phyloP scores from a whole-genome alignment of 306 rosid species.

The Styphnolobium japonicum region DNA sequence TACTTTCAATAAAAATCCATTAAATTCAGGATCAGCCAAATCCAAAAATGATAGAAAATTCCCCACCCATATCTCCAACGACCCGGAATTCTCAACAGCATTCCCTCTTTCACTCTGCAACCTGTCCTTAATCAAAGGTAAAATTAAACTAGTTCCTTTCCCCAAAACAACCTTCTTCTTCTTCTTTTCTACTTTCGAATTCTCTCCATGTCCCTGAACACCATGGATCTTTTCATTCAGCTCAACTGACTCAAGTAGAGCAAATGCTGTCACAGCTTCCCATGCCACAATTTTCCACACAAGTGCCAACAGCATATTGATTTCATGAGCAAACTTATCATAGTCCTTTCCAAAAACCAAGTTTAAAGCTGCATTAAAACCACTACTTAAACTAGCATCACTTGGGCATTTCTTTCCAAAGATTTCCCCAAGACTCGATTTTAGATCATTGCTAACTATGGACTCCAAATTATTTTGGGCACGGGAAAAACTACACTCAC shows the following conservation, averaged over 20 bases:
- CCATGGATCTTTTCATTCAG: conserved; percentile 42
- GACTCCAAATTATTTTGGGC: conserved; percentile 40
- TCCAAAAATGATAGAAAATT: conserved; percentile 57
- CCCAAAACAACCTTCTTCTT: conserved; percentile 80
- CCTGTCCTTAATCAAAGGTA: conserved; percentile 70
- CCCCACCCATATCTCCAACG: conserved; percentile 49
- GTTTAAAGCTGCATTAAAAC: conserved; percentile 36
- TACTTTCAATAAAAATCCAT: conserved; percentile 51
- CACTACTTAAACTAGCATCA: conserved; percentile 40
- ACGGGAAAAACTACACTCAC: conserved; percentile 54
- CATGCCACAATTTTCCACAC: conserved; percentile 77
- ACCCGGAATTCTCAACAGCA: conserved; percentile 32
- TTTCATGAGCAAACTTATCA: conserved; percentile 52
- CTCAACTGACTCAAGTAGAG: conserved; percentile 55
- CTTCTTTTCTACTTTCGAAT: conserved; percentile 54
- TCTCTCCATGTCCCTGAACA: conserved; percentile 43
- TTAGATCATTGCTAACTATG: conserved; percentile 23
- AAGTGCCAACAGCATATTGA: conserved; percentile 45
- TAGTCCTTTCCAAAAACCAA: conserved; percentile 45
- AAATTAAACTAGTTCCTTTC: conserved; percentile 64
- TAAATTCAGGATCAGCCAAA: conserved; percentile 51
- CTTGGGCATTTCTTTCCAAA: conserved; percentile 51
- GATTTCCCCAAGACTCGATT: conserved; percentile 36
- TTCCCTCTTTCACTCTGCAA: conserved; percentile 36
- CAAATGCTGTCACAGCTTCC: conserved; percentile 57